phyloP scores from a whole-genome alignment of 352 stramenopile genomes.

The Globisporangium recalcitrans region DNA sequence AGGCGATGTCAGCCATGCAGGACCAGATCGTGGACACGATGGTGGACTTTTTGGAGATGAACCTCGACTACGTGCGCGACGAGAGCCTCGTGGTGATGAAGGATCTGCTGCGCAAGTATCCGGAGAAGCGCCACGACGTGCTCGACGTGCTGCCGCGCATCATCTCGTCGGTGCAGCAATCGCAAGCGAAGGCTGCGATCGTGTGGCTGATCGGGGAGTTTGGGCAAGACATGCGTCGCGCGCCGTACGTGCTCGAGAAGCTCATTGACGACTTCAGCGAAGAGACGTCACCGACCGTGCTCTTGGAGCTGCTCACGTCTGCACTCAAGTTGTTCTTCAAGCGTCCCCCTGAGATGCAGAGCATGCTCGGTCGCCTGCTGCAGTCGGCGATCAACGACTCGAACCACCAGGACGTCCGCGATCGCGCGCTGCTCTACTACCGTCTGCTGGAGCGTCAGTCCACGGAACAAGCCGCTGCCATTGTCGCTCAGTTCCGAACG shows the following conservation, averaged over 20 bases:
- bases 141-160: slow-evolving; percentile 79
- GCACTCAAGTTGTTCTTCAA: slow-evolving; percentile 98
- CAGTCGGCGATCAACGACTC: slow-evolving; percentile 93
- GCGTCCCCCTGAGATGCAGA: slow-evolving; percentile 96
- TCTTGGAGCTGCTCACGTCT: slow-evolving; percentile 93
- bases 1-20: slow-evolving; percentile 69
- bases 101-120: slow-evolving; percentile 95
- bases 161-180: slow-evolving; percentile 65
- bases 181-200: slow-evolving; percentile 90
- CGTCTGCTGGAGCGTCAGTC: slow-evolving; percentile 90
- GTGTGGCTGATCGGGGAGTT: slow-evolving; percentile 98
- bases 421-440: slow-evolving; percentile 98
- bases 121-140: slow-evolving; percentile 89
- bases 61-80: slow-evolving; percentile 94
- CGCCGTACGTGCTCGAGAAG: slow-evolving; percentile 97
- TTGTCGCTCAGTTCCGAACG: slow-evolving; percentile 79
- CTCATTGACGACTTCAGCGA: slow-evolving; percentile 92
- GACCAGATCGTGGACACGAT: slow-evolving; percentile 90
- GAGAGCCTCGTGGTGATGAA: slow-evolving; percentile 96
- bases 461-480: slow-evolving; percentile 85
- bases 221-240: slow-evolving; percentile 87
- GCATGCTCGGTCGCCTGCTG: slow-evolving; percentile 95
- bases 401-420: slow-evolving; percentile 93
- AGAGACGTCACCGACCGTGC: slow-evolving; percentile 85
- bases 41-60: slow-evolving; percentile 96